Evolutionary conservation across 2,329 filamentous ascomycete genomes (phyloP).

Genomic region (Plectosphaerella cucumerina): DNA sequence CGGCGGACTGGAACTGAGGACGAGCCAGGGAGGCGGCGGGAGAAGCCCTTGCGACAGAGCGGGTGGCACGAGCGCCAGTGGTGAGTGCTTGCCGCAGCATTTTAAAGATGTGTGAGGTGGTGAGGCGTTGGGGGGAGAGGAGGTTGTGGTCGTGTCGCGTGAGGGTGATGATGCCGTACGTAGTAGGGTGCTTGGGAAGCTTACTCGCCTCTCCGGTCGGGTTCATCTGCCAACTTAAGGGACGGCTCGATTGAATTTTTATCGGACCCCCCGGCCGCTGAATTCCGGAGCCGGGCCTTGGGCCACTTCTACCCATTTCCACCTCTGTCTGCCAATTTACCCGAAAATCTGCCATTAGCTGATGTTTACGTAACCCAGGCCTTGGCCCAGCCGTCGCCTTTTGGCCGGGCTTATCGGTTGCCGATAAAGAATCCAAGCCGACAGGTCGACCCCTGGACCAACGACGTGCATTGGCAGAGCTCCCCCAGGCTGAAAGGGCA

Average conservation of each 20-base stretch:
- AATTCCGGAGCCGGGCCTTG: neutral
- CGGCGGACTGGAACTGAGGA: slow-evolving; percentile 30
- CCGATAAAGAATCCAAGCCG: no score
- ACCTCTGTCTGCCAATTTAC: neutral
- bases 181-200: neutral
- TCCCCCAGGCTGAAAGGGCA: no score
- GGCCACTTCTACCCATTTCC: neutral
- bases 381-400: no score
- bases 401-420: no score
- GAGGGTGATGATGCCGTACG: neutral
- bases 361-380: neutral
- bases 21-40: slow-evolving; percentile 29
- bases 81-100: slow-evolving; percentile 45
- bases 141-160: slow-evolving; percentile 9
- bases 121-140: neutral
- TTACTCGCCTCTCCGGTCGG: neutral
- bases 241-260: slow-evolving; percentile 11
- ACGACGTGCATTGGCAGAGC: no score
- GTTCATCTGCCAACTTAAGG: neutral
- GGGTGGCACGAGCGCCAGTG: slow-evolving; percentile 38
- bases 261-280: slow-evolving; percentile 5
- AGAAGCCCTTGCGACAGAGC: slow-evolving; percentile 30
- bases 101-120: slow-evolving; percentile 9
- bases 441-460: no score
- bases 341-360: neutral